Evolutionary conservation across 768 basidiomycete species (phyloP).

Genomic region (Artomyces pyxidatus): DNA sequence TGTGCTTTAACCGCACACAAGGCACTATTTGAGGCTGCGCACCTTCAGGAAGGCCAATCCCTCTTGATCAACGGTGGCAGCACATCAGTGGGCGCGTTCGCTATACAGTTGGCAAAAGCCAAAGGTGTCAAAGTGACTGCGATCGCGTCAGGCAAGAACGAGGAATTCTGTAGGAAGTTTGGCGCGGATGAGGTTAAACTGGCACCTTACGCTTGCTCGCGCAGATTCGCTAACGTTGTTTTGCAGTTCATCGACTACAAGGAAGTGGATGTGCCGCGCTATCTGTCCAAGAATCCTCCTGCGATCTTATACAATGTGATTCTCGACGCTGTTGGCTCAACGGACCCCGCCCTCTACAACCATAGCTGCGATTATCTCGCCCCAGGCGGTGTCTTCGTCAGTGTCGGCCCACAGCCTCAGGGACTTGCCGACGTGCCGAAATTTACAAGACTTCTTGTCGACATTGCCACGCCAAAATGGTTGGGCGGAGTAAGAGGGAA

Average conservation of each 20-base stretch:
- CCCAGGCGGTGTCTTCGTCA: slow-evolving; percentile 44
- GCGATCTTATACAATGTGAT: slow-evolving; percentile 47
- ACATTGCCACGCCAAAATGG: slow-evolving; percentile 33
- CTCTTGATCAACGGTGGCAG: slow-evolving; percentile 69
- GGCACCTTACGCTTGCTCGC: background rate
- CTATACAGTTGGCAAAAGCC: slow-evolving; percentile 66
- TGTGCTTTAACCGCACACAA: slow-evolving; percentile 53
- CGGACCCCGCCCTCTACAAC: slow-evolving; percentile 39
- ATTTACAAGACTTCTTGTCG: background rate
- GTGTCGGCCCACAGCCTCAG: slow-evolving; percentile 40
- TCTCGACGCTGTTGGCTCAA: slow-evolving; percentile 49
- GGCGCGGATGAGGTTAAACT: slow-evolving; percentile 58
- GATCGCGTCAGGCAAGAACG: slow-evolving; percentile 53
- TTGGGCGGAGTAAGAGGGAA: slow-evolving; percentile 44
- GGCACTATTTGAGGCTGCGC: slow-evolving; percentile 37
- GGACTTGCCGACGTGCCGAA: slow-evolving; percentile 4
- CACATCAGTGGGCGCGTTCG: slow-evolving; percentile 58
- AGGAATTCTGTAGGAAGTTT: slow-evolving; percentile 42
- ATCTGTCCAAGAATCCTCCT: slow-evolving; percentile 37
- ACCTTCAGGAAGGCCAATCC: slow-evolving; percentile 39
- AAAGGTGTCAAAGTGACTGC: slow-evolving; percentile 50
- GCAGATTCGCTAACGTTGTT: no score
- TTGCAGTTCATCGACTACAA: slow-evolving; percentile 54
- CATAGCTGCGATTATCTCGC: slow-evolving; percentile 45
- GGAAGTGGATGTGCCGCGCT: slow-evolving; percentile 36